Evolutionary conservation across 164 flowering plant species (phyloP).

Genomic region (Chloranthus sessilifolius): DNA sequence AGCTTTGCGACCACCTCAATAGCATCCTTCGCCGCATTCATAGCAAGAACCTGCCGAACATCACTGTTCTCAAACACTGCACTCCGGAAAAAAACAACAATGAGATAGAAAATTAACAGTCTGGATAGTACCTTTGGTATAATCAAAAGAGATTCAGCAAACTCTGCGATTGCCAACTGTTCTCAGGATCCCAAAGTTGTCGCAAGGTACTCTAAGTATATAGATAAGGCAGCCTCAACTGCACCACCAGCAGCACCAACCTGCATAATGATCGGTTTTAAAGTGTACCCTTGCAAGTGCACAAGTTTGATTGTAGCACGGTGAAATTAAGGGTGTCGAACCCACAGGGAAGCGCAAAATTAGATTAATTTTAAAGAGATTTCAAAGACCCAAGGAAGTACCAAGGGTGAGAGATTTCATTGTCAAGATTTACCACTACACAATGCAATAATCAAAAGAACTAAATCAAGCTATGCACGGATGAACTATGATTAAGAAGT

Average conservation of each 20-base stretch:
- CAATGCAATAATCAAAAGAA: too few relatives aligned
- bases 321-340: too few relatives aligned
- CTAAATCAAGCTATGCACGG: too few relatives aligned
- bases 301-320: too few relatives aligned
- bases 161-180: constrained; percentile 98
- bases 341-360: too few relatives aligned
- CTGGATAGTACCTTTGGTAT: constrained; percentile 71
- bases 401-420: too few relatives aligned
- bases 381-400: too few relatives aligned
- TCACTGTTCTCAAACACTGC: not conserved
- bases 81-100: too few relatives aligned
- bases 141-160: constrained; percentile 84
- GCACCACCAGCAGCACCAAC: constrained; percentile 99
- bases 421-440: too few relatives aligned
- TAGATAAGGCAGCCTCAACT: constrained; percentile 90
- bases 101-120: not conserved
- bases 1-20: constrained; percentile 93
- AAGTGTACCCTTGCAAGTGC: not conserved
- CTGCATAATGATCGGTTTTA: constrained; percentile 22
- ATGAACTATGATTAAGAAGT: too few relatives aligned
- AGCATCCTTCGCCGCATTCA: constrained; percentile 99
- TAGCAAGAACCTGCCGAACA: constrained; percentile 81
- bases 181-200: constrained; percentile 95
- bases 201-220: constrained; percentile 89
- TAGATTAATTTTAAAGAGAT: too few relatives aligned